Conservation (phyloP, 441 rosid genomes). For the Erodium texanum region DNA sequence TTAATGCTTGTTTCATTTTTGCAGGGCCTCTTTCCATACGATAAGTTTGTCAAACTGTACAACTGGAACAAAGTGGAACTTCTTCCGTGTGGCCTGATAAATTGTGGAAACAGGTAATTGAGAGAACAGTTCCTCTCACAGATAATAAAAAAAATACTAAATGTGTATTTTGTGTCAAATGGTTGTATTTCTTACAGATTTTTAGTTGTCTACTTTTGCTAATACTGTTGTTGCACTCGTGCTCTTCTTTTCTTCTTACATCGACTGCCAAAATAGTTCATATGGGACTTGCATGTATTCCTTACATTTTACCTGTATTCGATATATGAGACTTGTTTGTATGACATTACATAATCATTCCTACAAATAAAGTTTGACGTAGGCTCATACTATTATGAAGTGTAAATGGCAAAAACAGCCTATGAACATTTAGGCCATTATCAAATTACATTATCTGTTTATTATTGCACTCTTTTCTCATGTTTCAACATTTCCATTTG, state of each 20-base stretch:
- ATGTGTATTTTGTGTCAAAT: neutral
- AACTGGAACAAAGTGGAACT: slow-evolving; percentile 50
- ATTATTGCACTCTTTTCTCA: slow-evolving; percentile 7
- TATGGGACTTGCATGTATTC: neutral
- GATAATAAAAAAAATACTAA: neutral
- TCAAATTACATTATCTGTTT: too few species aligned
- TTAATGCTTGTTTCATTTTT: slow-evolving; percentile 17
- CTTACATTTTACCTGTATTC: too few species aligned
- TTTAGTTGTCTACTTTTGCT: neutral
- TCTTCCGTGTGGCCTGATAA: slow-evolving; percentile 75
- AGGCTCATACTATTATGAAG: neutral
- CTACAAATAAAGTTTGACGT: neutral
- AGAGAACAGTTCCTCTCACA: neutral
- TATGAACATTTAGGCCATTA: neutral
- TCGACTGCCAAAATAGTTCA: neutral
- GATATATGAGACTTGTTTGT: neutral
- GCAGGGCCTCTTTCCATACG: slow-evolving; percentile 72
- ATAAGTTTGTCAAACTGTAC: slow-evolving; percentile 64
- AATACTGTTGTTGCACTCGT: neutral
- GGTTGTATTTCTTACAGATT: slow-evolving; percentile 2
- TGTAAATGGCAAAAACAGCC: neutral
- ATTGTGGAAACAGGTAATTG: slow-evolving; percentile 79
- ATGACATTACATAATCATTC: neutral
- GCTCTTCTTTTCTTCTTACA: neutral
- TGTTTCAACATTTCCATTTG: slow-evolving; percentile 10